Evolutionary conservation across 345 rosid species (phyloP).

Genomic region (Eucalyptus decipiens): DNA sequence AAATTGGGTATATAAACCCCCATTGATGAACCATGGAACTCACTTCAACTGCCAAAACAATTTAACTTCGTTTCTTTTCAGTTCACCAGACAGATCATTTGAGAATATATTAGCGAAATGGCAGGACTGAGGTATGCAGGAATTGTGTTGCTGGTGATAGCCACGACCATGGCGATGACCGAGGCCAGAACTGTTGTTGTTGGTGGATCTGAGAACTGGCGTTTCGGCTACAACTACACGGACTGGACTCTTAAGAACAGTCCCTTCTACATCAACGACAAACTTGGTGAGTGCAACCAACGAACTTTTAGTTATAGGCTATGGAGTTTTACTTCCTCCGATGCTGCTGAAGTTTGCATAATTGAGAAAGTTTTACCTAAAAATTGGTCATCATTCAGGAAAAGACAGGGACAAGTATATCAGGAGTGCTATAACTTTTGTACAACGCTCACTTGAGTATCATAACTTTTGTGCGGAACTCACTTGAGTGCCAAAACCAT

Average conservation of each 20-base stretch:
- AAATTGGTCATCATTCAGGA: background rate
- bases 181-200: slow-evolving; percentile 1
- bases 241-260: slow-evolving; percentile 3
- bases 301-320: background rate
- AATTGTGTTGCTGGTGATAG: background rate
- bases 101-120: background rate
- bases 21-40: background rate
- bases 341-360: background rate
- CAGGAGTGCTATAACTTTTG: too few relatives aligned
- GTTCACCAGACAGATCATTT: background rate
- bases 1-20: background rate
- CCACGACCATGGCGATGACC: background rate
- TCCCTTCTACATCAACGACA: slow-evolving; percentile 9
- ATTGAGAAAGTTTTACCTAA: background rate
- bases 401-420: background rate
- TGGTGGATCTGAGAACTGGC: slow-evolving; percentile 11
- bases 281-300: background rate
- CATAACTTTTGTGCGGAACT: too few relatives aligned
- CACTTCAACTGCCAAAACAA: background rate
- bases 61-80: background rate
- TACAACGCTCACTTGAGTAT: fast-evolving
- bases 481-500: too few relatives aligned
- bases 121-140: background rate
- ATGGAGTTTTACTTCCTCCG: too few relatives aligned
- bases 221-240: slow-evolving; percentile 2